Base-by-base conservation (phyloP, 116 monocot genomes). In the Posidonia oceanica region DNA sequence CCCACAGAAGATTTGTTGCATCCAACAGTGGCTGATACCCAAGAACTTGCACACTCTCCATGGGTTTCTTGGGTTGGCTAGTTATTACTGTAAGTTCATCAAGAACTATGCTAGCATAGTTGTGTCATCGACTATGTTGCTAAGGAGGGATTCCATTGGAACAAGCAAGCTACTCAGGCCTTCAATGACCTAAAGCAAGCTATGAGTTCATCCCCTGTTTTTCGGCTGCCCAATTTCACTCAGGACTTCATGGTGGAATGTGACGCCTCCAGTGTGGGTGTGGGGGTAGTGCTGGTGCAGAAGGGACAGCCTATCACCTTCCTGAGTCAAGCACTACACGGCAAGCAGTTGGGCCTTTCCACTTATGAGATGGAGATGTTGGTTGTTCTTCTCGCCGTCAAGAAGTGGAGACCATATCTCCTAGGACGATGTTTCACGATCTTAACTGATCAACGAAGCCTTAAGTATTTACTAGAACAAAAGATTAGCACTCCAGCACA, bases 21-120 rank as follows among this genome's bases (percentile, higher is more conserved):
- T 59, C 0, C 8, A 59, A 2, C 8, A 21, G 6, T 59, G 59
- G 59, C 23, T 20, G 0, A 23, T 4, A 2, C 23, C 21, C 21
- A 18, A 59, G 11, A 1, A 0, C 0, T 0, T 59, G 2, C 18
- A 0, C 0, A 1, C 59, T n/a, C 0, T 23, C 5, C 7, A 23
- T 4, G 0, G 59, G 59, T 0, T 21, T 59, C 59, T 16, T 59
- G 59, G 23, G 0, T 1, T 23, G 6, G 10, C 7, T 0, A 3
- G 23, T 0, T 59, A 59, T 17, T 59, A 59, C 21, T 8, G 59
- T 0, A 3, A 23, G 12, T 59, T 59, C 0, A 22, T 59, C 0
- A 22, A 22, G 0, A 0, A 12, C 0, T 59, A 16, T 0, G 59
- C 21, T 0, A 11, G 0, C 0, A 59, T 59, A 0, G 23, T 20